Conservation (phyloP, 805 yeast species). For the Suhomyces xylopsoci region DNA sequence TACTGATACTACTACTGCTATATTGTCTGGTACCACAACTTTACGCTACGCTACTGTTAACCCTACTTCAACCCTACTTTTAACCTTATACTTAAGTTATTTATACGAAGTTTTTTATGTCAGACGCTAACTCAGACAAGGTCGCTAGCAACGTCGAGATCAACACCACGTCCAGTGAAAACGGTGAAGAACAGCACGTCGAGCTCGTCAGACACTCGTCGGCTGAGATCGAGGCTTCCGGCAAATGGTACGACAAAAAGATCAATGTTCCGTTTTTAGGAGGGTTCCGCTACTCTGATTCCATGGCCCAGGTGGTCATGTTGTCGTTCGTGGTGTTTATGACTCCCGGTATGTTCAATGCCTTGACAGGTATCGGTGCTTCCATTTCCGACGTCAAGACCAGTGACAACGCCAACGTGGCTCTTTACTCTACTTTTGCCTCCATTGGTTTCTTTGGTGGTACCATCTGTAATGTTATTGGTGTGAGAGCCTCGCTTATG, state of each 20-base stretch:
- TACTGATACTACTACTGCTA: too few relatives aligned
- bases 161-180: constrained; percentile 8
- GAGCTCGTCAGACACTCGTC: constrained; percentile 23
- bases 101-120: too few relatives aligned
- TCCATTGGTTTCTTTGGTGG: constrained; percentile 59
- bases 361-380: constrained; percentile 48
- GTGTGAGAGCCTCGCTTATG: constrained; percentile 42
- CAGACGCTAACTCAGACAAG: constrained; percentile 5
- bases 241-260: constrained; percentile 40
- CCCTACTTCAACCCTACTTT: too few relatives aligned
- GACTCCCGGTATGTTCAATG: constrained; percentile 55
- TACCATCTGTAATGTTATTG: constrained; percentile 49
- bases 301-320: constrained; percentile 43
- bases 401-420: constrained; percentile 49
- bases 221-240: constrained; percentile 30
- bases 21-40: not conserved
- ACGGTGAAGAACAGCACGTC: constrained; percentile 13
- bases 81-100: too few relatives aligned
- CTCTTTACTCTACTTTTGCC: constrained; percentile 54
- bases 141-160: not conserved
- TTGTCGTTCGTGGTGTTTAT: constrained; percentile 46
- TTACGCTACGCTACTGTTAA: too few relatives aligned
- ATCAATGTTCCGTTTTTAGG: constrained; percentile 3
- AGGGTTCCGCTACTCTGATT: constrained; percentile 30
- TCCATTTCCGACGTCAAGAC: constrained; percentile 37